Evolutionary conservation across 441 rosid species (phyloP), one percentile per base, ranked within the genome.

Genomic region (Jatropha multifida): DNA sequence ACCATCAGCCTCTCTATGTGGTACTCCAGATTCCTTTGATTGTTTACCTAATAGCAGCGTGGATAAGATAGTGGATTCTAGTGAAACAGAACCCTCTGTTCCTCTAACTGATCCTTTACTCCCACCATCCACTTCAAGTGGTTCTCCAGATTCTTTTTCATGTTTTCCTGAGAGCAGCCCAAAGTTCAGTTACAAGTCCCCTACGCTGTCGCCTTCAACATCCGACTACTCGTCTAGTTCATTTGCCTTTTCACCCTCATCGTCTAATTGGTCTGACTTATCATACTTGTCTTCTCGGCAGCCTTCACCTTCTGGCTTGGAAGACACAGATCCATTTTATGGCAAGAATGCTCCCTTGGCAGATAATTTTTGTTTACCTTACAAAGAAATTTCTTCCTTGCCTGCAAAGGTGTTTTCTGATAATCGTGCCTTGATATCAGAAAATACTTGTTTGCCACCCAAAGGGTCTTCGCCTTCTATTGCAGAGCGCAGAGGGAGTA

Each of bases 401-500:
- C 80, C 83, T 5, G 54, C 42, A 48, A 79, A 78, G 52, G 38
- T 40, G 32, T 79, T 82, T 68, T 66, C 83, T 32, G 61, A 65
- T 18, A 52, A 74, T 76, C 77, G 71, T 38, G 76, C 67, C 60
- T 69, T 68, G 20, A 76, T 73, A 68, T 80, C 58, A 13, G 86
- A 76, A 58, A 77, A 63, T 68, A 68, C 77, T 76, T 69, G 64
- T 70, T 76, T 58, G 11, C 83, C 84, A 10, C 69, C 69, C 58
- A 83, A 81, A 76, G 85, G 79, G 68, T 54, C 55, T 72, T 69
- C 49, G 4, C 86, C 81, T 13, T 88, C 94, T 49, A 76, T 90
- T 81, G 94, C 94, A 67, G 90, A 85, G 84, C 90, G 91, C 61
- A 78, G 94, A 77, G 91, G 94, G 74, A 88, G 90, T 75, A 83